A percentile compares a stretch with the other conserved stretches of the same genome.
phyloP scores from a whole-genome alignment of 1,284 basidiomycete species.

The Xerocomus nothofagi region DNA sequence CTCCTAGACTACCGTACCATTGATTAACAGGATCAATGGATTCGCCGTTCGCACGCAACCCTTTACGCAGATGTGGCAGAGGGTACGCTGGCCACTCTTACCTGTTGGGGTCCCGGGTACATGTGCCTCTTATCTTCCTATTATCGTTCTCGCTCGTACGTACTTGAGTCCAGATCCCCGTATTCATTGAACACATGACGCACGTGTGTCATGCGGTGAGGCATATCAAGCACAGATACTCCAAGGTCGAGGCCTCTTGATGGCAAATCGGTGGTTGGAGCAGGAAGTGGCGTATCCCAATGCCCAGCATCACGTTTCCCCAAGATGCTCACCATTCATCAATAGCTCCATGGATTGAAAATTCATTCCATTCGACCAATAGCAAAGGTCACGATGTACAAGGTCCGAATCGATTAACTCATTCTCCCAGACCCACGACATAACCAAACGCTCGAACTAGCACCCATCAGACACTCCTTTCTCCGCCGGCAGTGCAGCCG shows the following conservation, averaged over 20 bases:
- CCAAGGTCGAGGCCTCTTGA: background rate
- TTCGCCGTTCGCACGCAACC: background rate
- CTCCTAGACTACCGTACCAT: background rate
- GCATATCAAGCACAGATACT: background rate
- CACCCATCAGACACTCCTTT: background rate
- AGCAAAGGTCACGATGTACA: background rate
- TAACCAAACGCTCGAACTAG: background rate
- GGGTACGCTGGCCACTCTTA: constrained; percentile 8
- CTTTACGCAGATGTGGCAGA: constrained; percentile 14
- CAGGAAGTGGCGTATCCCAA: background rate
- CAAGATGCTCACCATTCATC: background rate
- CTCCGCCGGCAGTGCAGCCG: constrained; percentile 4
- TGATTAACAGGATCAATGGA: background rate
- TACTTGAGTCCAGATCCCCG: constrained; percentile 16
- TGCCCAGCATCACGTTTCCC: background rate
- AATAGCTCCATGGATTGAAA: background rate
- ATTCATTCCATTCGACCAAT: background rate
- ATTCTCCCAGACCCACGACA: background rate
- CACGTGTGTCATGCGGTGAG: constrained; percentile 8
- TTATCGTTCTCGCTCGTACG: constrained; percentile 10
- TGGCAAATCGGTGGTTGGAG: background rate
- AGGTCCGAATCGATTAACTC: constrained; percentile 8
- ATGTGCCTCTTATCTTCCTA: constrained; percentile 20
- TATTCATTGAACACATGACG: constrained; percentile 5
- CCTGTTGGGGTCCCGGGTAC: constrained; percentile 20